Evolutionary conservation across 1,139 yeast genomes (phyloP), one percentile per base, ranked within the genome.

Genomic region (Yamadazyma kanchanaburiensis): DNA sequence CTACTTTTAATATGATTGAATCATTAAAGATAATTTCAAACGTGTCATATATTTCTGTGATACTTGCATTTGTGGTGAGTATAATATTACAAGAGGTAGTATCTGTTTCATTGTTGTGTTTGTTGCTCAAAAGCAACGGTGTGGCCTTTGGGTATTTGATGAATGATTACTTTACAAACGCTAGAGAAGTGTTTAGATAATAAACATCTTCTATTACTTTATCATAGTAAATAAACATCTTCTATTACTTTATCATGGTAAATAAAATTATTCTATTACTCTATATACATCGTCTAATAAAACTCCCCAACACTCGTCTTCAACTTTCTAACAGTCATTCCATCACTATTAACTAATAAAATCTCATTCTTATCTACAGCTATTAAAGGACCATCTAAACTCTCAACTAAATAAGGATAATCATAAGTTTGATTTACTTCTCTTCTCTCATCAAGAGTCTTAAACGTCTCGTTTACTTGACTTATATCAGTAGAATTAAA

Each of bases 351-450:
- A 15, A 82, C 78, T 45, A 78, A 62, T 21, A 81, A 62, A 21
- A 80, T 72, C 34, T 76, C 80, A 31, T 74, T 71, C 1, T 79
- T 77, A 41, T 81, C 88, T 12, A 80, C 65, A 2, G 70, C 85
- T 27, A 84, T 67, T 74, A 88, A 73, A 0, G 96, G 95, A 0
- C 95, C 94, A 41, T 87, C 95, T 27, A 88, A 58, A 8, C 75
- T 73, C 34, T 72, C 74, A 1, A 80, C 65, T 42, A 86, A 58
- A 45, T 75, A 75, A 3, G 96, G 95, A 53, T 85, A 88, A 31
- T 79, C 80, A 47, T 87, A 89, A 4, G 75, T 74, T 40, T 77
- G 86, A 41, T 78, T 69, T 25, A 69, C 53, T 45, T 81, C 91
- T 29, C 89, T 62, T 31, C 76, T 60, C 48, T 81, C 91, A 48